These are phyloP conservation scores for Tetrahymena malaccensis DNA, from an alignment of 73 alveolate genomes.

Conservation along the genomic window DNA sequence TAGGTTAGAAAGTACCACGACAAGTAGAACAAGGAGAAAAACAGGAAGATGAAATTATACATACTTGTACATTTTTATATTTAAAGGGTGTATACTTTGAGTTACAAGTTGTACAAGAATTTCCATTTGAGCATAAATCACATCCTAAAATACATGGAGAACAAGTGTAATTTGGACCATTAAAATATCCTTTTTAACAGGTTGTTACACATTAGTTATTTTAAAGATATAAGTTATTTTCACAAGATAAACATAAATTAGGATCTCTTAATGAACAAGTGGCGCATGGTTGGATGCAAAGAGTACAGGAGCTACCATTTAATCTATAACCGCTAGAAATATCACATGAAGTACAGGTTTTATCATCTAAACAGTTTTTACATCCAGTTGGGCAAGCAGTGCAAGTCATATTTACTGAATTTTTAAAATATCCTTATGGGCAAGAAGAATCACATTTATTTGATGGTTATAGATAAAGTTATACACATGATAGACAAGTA, in stretches of 20 bases:
- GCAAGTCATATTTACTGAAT: neutral
- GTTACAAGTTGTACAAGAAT: neutral
- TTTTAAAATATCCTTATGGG: neutral
- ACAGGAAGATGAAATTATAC: neutral
- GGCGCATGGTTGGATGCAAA: neutral
- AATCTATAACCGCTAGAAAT: neutral
- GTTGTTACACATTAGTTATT: neutral
- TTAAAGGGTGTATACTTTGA: neutral
- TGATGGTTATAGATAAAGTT: neutral
- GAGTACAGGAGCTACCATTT: neutral
- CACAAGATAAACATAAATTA: neutral
- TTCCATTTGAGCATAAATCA: neutral
- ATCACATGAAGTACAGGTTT: neutral
- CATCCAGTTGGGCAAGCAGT: neutral
- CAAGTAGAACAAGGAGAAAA: too few species aligned
- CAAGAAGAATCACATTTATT: neutral
- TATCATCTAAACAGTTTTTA: neutral
- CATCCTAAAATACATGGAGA: neutral
- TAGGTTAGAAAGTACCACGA: too few species aligned
- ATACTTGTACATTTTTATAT: neutral
- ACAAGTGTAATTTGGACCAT: neutral
- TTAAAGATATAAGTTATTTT: neutral
- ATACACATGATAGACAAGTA: neutral
- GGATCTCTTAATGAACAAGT: neutral
- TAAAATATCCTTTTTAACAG: neutral